Evolutionary conservation across 768 basidiomycete genomes (phyloP), one percentile per base, ranked within the genome.

Genomic region (Lactifluus volemus): DNA sequence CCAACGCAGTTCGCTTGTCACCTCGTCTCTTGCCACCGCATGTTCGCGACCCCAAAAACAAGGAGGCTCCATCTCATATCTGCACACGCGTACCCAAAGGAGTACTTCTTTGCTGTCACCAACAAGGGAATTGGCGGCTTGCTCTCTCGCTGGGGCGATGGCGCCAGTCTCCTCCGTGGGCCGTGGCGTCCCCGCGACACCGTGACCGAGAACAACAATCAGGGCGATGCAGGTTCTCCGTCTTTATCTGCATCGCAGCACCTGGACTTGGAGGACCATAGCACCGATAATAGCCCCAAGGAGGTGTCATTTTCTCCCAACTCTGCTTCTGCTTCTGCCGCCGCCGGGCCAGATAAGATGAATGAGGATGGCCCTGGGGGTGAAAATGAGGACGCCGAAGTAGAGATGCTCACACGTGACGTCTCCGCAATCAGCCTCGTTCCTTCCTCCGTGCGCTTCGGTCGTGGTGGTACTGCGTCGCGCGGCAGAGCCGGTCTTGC

Each of bases 61-160:
- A 80, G 93, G 17, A 76, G 93, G 25, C 76, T 89, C 48, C 93
- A 95, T 74, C 79, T 96, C 55, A 89, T 95, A 49, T 79, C 85
- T 67, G 82, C 78, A 14, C 93, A 96, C 67, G 82, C 79, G 53
- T 96, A 87, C 69, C 92, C 92, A 5, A 90, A 90, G 69, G 83
- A 93, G 68, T 96, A 87, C 72, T 95, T 92, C 73, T 96, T 95
- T 70, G 83, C 88, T 19, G 86, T 96, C 19, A 93, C 90, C 15
- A 94, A 94, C 73, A 92, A 89, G 70, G 93, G 93, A 21, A 83
- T 93, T 12, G 91, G 90, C 12, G 89, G 86, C 4, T 74, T 93
- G 17, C 71, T 92, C 58, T 81, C 83, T 70, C 81, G 76, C 68
- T 92, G 89, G 88, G 91, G 91, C 10, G 88, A 89, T 60, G 91